These are phyloP conservation scores for Jamesozyma hellenica DNA, from an alignment of 805 yeast species.

Conservation along the genomic window DNA sequence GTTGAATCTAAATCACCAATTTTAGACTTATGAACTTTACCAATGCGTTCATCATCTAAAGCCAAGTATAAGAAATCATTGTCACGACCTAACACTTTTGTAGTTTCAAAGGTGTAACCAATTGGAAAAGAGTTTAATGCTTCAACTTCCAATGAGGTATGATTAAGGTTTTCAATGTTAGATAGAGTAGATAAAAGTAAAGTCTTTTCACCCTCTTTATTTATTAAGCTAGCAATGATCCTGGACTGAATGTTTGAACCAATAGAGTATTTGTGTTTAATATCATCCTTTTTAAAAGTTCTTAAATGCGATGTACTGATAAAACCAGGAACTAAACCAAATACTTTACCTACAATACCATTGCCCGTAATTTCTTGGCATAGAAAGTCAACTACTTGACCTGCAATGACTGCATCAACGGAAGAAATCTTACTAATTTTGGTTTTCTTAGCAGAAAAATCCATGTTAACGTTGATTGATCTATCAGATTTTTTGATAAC, in stretches of 20 bases:
- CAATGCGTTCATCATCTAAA: constrained; percentile 46
- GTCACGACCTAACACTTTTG: constrained; percentile 52
- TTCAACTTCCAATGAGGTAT: constrained; percentile 13
- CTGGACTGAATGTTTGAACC: constrained; percentile 66
- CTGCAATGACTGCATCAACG: constrained; percentile 77
- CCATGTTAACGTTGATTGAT: constrained; percentile 45
- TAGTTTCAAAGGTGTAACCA: constrained; percentile 52
- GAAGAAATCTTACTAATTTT: constrained; percentile 51
- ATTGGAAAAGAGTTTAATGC: constrained; percentile 61
- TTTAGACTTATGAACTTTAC: constrained; percentile 73
- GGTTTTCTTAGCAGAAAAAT: constrained; percentile 37
- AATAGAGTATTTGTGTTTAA: constrained; percentile 54
- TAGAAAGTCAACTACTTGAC: constrained; percentile 65
- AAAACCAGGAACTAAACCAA: constrained; percentile 67
- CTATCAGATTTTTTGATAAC: constrained; percentile 38
- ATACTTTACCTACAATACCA: constrained; percentile 65
- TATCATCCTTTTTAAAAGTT: constrained; percentile 33
- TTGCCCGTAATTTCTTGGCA: constrained; percentile 46
- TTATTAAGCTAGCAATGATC: constrained; percentile 50
- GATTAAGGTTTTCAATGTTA: constrained; percentile 33
- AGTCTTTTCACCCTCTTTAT: constrained; percentile 44
- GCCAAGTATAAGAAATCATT: constrained; percentile 45
- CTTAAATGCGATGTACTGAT: constrained; percentile 59
- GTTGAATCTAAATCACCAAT: constrained; percentile 40
- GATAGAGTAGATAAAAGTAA: constrained; percentile 52